phyloP scores from a whole-genome alignment of 495 filamentous ascomycete genomes.

The Penicillium dipodomyicola region DNA sequence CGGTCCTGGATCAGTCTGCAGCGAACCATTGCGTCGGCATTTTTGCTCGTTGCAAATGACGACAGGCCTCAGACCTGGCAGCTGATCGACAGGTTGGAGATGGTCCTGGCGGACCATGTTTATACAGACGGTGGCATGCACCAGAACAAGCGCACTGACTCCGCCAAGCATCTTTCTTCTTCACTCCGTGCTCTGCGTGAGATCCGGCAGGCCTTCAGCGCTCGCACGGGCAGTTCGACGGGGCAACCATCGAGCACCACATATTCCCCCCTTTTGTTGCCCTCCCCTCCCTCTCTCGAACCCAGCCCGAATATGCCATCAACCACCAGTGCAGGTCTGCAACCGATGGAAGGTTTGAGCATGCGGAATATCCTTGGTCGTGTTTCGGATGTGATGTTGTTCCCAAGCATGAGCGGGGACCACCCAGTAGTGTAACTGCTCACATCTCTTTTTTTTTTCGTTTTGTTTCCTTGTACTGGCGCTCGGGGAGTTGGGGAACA shows the following conservation, averaged over 20 bases:
- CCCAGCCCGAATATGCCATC: constrained; percentile 15
- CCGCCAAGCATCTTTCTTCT: constrained; percentile 40
- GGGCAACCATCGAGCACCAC: constrained; percentile 3
- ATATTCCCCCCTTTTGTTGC: constrained; percentile 24
- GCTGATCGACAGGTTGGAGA: constrained; percentile 42
- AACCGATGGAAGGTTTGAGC: constrained; percentile 20
- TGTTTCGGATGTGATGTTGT: constrained; percentile 46
- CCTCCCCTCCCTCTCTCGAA: constrained; percentile 29
- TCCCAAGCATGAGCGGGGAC: constrained; percentile 36
- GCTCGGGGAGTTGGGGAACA: background rate
- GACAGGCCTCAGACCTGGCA: constrained; percentile 37
- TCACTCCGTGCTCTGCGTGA: constrained; percentile 43
- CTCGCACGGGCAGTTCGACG: constrained; percentile 12
- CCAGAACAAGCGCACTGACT: constrained; percentile 37
- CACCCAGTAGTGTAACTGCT: constrained; percentile 10
- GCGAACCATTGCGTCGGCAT: constrained; percentile 47
- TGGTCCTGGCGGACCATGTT: constrained; percentile 43
- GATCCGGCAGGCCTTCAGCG: constrained; percentile 38
- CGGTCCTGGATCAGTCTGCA: constrained; percentile 51
- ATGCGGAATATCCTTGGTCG: constrained; percentile 34
- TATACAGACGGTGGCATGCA: constrained; percentile 33
- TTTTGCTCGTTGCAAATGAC: constrained; percentile 45
- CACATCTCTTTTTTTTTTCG: background rate
- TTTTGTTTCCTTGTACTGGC: background rate
- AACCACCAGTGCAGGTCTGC: background rate